Conservation (phyloP, 768 basidiomycete species). For the Chalciporus sphaerocephalus region DNA sequence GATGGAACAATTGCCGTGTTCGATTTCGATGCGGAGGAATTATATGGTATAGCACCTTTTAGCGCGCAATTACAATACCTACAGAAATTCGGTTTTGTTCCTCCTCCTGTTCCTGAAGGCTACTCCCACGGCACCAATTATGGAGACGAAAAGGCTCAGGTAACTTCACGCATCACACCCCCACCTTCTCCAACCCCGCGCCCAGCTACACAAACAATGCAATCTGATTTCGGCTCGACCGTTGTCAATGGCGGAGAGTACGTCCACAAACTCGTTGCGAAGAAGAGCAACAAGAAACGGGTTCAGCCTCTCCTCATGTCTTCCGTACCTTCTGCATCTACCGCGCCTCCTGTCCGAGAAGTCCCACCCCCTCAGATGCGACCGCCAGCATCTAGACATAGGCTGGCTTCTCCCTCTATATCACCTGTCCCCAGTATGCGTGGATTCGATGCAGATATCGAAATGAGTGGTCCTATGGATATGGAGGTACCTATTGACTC, state of each 20-base stretch:
- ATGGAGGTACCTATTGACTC: conserved; percentile 54
- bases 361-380: conserved; percentile 11
- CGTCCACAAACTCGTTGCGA: conserved; percentile 71
- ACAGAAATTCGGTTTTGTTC: conserved; percentile 71
- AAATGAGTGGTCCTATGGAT: conserved; percentile 46
- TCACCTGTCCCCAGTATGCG: conserved; percentile 51
- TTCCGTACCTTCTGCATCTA: conserved; percentile 35
- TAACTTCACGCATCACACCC: conserved; percentile 38
- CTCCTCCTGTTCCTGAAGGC: conserved; percentile 65
- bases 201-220: conserved; percentile 29
- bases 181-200: conserved; percentile 44
- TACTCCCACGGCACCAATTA: conserved; percentile 51
- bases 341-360: conserved; percentile 12
- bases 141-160: conserved; percentile 18
- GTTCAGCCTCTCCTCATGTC: conserved; percentile 44
- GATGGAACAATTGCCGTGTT: conserved; percentile 93
- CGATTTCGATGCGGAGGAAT: conserved; percentile 72
- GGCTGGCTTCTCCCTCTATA: conserved; percentile 25
- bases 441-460: conserved; percentile 41
- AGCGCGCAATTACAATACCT: conserved; percentile 75
- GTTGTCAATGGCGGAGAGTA: conserved; percentile 48
- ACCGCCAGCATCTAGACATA: conserved; percentile 25
- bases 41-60: conserved; percentile 76
- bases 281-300: conserved; percentile 67
- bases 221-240: conserved; percentile 39